Evolutionary conservation across 2,329 filamentous ascomycete genomes (phyloP).

Genomic region (Fusarium hostae): DNA sequence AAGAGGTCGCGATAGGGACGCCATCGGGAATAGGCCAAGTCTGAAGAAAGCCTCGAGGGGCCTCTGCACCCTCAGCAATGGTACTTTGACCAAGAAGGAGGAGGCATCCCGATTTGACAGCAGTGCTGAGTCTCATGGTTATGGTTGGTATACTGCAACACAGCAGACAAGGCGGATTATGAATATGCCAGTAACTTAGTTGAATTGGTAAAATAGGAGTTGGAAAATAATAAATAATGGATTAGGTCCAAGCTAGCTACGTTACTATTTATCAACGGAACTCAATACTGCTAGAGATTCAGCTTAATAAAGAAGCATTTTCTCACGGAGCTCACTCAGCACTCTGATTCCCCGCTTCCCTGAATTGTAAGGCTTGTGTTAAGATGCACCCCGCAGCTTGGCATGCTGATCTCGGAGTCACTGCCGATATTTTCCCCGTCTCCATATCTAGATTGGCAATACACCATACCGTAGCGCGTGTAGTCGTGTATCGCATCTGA

Average conservation of each 20-base stretch:
- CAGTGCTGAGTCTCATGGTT: background rate
- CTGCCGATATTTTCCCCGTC: background rate
- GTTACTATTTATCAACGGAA: background rate
- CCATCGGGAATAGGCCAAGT: background rate
- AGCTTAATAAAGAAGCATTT: background rate
- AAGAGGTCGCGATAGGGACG: background rate
- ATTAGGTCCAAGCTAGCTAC: no score
- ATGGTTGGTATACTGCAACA: no score
- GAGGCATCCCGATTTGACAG: background rate
- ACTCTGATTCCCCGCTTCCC: background rate
- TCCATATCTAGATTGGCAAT: no score
- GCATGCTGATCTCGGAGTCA: background rate
- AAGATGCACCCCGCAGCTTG: background rate
- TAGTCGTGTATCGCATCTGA: no score
- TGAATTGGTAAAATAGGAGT: no score
- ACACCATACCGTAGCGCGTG: no score
- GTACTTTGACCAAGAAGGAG: background rate
- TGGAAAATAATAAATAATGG: no score
- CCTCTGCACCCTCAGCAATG: background rate
- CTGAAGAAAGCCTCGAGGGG: background rate
- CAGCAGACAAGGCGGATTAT: no score
- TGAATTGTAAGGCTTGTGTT: accelerated
- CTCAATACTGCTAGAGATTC: accelerated
- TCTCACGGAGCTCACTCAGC: background rate
- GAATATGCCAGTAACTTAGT: no score